Evolutionary conservation across 768 basidiomycete genomes (phyloP).

Genomic region (Boletus tomentosulus): DNA sequence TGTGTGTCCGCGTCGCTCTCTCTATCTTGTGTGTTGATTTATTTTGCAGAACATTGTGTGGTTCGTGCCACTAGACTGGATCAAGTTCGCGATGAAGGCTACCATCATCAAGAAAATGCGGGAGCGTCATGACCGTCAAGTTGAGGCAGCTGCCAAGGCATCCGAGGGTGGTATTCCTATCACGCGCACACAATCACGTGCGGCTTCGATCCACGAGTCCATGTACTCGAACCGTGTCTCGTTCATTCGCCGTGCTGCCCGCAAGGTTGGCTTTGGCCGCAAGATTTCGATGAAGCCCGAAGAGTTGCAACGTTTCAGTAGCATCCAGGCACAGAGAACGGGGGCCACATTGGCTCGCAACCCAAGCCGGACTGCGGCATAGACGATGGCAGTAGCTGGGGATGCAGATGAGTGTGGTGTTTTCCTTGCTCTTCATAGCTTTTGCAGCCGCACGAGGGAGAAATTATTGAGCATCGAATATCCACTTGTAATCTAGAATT

Average conservation of each 20-base stretch:
- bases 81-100: conserved; percentile 96
- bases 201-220: conserved; percentile 84
- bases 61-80: conserved; percentile 93
- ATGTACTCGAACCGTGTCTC: conserved; percentile 93
- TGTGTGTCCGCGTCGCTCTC: conserved; percentile 25
- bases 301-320: conserved; percentile 82
- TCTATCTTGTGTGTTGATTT: conserved; percentile 8
- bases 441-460: conserved; percentile 6
- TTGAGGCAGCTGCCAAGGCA: conserved; percentile 35
- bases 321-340: conserved; percentile 77
- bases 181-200: conserved; percentile 84
- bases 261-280: conserved; percentile 85
- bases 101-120: conserved; percentile 86
- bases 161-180: conserved; percentile 56
- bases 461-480: conserved; percentile 27
- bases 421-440: conserved; percentile 19
- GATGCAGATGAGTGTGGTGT: conserved; percentile 20
- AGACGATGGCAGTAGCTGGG: conserved; percentile 17
- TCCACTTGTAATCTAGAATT: conserved; percentile 33
- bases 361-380: conserved; percentile 58
- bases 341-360: conserved; percentile 76
- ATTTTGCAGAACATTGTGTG: conserved; percentile 77
- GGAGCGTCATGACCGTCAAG: conserved; percentile 47
- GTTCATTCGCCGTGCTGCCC: conserved; percentile 85
- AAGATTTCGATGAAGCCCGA: conserved; percentile 79